Base-by-base conservation (phyloP, 495 filamentous ascomycete species). In the Pyrenula aspistea region DNA sequence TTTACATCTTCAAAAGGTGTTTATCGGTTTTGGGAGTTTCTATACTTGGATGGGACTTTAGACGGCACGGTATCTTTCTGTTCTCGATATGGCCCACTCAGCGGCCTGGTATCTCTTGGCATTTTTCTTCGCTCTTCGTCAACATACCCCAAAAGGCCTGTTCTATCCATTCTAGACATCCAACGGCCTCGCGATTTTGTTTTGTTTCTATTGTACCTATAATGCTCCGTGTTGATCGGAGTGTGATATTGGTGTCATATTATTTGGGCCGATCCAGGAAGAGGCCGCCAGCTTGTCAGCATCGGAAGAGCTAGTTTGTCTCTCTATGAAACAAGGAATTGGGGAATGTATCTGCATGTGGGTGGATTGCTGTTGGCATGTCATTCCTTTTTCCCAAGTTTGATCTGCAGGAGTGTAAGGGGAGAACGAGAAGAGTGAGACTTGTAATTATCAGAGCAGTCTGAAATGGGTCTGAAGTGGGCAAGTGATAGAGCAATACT, bases 91-190 rank as follows among this genome's bases (percentile, higher is more conserved):
- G 15, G 19, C 20, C 10, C 50, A 52, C 20, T 52, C 20, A 20
- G 31, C 15, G 31, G 31, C 31, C 31, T 15, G 31, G 15, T 42
- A 42, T 42, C 31, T 42, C 31, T 42, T 42, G 31, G 31, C 31
- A 42, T 1, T 58, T 55, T 36, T n/a, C 47, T 55, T 48, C 25
- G 12, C 24, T 55, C 25, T 56, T 22, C 22, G 56, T n/a, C 53
- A 36, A 47, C 54, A 59, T 59, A 59, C 57, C 57, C 57, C 57
- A 51, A 23, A 31, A 52, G 57, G 52, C 56, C 50, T 52, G 8
- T 52, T 20, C 4, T 52, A 15, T 23, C 24, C 19, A 57, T 15
- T 42, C 31, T 57, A 57, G 56, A 57, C 3, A 19, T 57, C 31
- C 22, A 12, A 22, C 53, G 56, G 56, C 56, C 51, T 55, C 21